Base-by-base conservation (phyloP, 768 basidiomycete genomes). In the Naematelia aurantialba region DNA sequence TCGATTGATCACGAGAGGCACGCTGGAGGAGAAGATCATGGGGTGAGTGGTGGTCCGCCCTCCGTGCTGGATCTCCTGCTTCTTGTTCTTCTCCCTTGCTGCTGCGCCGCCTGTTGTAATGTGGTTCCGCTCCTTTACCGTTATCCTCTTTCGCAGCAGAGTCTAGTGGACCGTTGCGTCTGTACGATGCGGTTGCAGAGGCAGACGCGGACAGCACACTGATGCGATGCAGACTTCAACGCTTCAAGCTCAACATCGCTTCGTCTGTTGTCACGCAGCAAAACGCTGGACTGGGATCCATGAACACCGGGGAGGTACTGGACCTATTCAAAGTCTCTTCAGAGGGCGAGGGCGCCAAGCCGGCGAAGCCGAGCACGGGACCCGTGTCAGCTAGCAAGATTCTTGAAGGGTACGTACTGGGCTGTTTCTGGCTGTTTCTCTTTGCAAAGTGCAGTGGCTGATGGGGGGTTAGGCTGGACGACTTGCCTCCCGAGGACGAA, bases 11-110 rank as follows among this genome's bases (percentile, higher is more conserved):
- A 98, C 93, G 12, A 89, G 93, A 73, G 96, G 93, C 12, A 99
- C 96, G 0, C 76, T 99, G 39, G 96, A 99, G 77, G 96, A 98
- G 77, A 98, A 98, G 79, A 99, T 99, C 65, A 99, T 99, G 96
- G 96, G 96, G 91, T 96, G 76, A 63, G 86, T 79, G 44, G 10
- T 27, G 8, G 29, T 45, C 14, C n/a, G 21, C 49, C 4, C 21
- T 45, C 45, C 45, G 19, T 19, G 14, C 8, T 46, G 19, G 4
- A 5, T 46, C 25, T n/a, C 45, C 25, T n/a, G 24, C 25, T 17
- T 14, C 14, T 5, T 46, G 19, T 44, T 44, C 42, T 47, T 47
- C 46, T 47, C 25, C 8, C 21, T 26, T 21, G n/a, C 46, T 19
- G 8, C 10, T 47, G 46, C n/a, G n/a, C n/a, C n/a, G n/a, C n/a